phyloP scores from a whole-genome alignment of 768 basidiomycete species.

The Suillus placidus region DNA sequence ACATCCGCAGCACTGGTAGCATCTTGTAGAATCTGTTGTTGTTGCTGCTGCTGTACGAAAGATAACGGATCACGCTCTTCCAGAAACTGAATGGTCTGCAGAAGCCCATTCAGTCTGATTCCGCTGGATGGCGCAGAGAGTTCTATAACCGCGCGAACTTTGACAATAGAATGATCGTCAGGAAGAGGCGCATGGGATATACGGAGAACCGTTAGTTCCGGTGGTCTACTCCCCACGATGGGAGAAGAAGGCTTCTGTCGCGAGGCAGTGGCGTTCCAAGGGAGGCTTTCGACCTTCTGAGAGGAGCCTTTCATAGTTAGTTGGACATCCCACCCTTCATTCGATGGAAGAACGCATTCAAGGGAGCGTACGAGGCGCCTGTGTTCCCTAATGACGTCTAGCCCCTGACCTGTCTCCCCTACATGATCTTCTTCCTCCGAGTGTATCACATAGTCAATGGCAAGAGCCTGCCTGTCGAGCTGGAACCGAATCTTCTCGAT shows the following conservation, averaged over 20 bases:
- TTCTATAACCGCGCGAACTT: conserved; percentile 81
- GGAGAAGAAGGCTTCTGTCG: conserved; percentile 42
- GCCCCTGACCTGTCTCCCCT: conserved; percentile 42
- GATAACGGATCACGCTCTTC: conserved; percentile 71
- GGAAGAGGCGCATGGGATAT: conserved; percentile 72
- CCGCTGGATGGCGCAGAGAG: conserved; percentile 75
- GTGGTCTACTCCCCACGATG: conserved; percentile 39
- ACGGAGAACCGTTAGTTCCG: conserved; percentile 61
- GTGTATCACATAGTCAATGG: conserved; percentile 82
- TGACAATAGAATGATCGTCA: conserved; percentile 77
- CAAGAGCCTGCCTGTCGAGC: conserved; percentile 79
- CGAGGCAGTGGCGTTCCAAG: conserved; percentile 69
- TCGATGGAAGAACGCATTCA: conserved; percentile 76
- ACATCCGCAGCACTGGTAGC: conserved; percentile 67
- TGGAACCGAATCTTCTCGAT: conserved; percentile 82
- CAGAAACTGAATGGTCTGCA: conserved; percentile 62
- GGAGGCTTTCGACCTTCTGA: conserved; percentile 68
- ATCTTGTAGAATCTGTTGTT: conserved; percentile 66
- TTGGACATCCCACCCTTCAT: conserved; percentile 87
- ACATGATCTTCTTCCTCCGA: conserved; percentile 64
- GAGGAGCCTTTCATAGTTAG: conserved; percentile 75
- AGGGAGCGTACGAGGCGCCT: conserved; percentile 73
- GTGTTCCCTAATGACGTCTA: conserved; percentile 74
- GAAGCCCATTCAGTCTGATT: conserved; percentile 85
- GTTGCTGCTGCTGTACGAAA: conserved; percentile 41